Conservation (phyloP, 2,329 filamentous ascomycete species). For the Colletotrichum tropicale region DNA sequence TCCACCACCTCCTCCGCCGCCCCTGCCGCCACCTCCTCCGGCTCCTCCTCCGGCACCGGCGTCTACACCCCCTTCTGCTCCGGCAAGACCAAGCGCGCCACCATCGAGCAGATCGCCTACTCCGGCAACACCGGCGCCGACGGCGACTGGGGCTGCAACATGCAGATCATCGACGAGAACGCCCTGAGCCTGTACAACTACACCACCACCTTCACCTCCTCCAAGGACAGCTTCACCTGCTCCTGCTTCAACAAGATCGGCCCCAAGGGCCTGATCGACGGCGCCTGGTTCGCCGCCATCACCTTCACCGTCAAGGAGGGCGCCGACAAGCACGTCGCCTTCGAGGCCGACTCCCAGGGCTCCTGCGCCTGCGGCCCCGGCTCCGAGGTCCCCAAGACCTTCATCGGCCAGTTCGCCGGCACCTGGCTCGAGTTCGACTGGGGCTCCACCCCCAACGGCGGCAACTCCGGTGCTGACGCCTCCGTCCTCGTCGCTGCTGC, state of each 20-base stretch:
- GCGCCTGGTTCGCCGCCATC: constrained; percentile 51
- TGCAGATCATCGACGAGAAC: constrained; percentile 45
- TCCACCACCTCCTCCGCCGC: not conserved
- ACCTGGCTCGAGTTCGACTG: constrained; percentile 59
- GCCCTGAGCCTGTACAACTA: constrained; percentile 48
- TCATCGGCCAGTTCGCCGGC: constrained; percentile 43
- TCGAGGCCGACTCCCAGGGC: constrained; percentile 53
- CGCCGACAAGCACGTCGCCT: constrained; percentile 44
- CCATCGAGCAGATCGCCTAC: constrained; percentile 48
- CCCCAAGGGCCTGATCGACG: constrained; percentile 44
- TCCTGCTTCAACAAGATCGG: constrained; percentile 60
- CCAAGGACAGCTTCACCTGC: constrained; percentile 39
- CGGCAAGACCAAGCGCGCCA: constrained; percentile 50
- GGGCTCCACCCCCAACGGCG: constrained; percentile 47
- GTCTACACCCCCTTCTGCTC: constrained; percentile 33
- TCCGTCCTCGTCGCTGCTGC: constrained; percentile 50
- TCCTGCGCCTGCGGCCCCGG: constrained; percentile 47
- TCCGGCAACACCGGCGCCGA: constrained; percentile 49
- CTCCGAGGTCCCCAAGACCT: constrained; percentile 35
- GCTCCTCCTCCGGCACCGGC: constrained; percentile 34
- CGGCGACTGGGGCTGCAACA: constrained; percentile 56
- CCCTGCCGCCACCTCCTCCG: constrained; percentile 30
- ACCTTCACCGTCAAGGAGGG: constrained; percentile 43
- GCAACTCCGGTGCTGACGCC: constrained; percentile 56
- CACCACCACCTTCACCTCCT: constrained; percentile 44